Conservation (phyloP, 352 stramenopile species). For the Globisporangium radiosum region DNA sequence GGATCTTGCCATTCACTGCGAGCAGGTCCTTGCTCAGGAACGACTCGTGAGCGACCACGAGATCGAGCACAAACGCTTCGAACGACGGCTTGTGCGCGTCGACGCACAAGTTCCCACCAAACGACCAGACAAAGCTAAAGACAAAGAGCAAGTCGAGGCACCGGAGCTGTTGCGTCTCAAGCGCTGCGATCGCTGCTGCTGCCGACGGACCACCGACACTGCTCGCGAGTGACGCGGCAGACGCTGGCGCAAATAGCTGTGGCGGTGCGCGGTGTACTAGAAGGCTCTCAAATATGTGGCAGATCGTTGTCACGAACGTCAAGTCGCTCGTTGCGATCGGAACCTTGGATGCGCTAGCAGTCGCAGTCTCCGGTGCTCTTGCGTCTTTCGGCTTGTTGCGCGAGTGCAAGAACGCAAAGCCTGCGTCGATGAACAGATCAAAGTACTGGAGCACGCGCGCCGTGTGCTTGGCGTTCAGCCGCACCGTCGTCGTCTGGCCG, state of each 20-base stretch:
- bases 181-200: conserved; percentile 15
- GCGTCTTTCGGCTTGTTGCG: neutral
- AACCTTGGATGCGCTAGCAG: conserved; percentile 9
- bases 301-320: conserved; percentile 42
- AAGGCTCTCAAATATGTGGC: conserved; percentile 53
- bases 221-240: conserved; percentile 6
- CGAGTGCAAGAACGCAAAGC: conserved; percentile 38
- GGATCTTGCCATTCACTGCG: conserved; percentile 44
- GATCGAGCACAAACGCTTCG: conserved; percentile 40
- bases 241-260: conserved; percentile 27
- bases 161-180: conserved; percentile 42
- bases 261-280: conserved; percentile 28
- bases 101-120: conserved; percentile 53
- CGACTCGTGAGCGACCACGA: conserved; percentile 37
- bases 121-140: conserved; percentile 68
- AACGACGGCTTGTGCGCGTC: conserved; percentile 31
- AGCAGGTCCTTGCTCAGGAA: conserved; percentile 48
- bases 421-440: conserved; percentile 52
- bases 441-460: conserved; percentile 44
- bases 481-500: conserved; percentile 5
- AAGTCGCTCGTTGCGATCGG: conserved; percentile 45
- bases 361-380: neutral
- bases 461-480: conserved; percentile 30
- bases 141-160: conserved; percentile 63
- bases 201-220: conserved; percentile 7